Evolutionary conservation across 2,329 filamentous ascomycete genomes (phyloP).

Genomic region (Aspergillus sp.): DNA sequence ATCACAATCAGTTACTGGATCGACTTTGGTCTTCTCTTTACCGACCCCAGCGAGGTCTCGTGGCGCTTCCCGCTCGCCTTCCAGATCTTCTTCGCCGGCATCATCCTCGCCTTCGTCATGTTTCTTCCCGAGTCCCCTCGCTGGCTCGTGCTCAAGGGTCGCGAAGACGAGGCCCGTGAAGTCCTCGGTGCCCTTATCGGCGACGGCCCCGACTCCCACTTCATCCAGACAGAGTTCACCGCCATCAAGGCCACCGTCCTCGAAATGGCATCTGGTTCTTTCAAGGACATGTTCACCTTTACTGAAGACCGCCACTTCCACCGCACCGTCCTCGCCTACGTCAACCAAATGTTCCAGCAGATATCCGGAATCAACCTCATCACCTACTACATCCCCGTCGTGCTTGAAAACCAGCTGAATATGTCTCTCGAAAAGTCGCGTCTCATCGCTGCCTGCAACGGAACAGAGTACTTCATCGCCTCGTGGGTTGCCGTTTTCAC

Average conservation of each 20-base stretch:
- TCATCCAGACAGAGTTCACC: slow-evolving; percentile 48
- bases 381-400: slow-evolving; percentile 47
- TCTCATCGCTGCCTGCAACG: slow-evolving; percentile 55
- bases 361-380: slow-evolving; percentile 48
- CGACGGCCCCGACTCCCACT: slow-evolving; percentile 46
- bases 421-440: slow-evolving; percentile 43
- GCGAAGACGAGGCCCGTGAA: slow-evolving; percentile 51
- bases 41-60: slow-evolving; percentile 48
- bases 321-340: slow-evolving; percentile 55
- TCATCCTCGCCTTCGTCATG: slow-evolving; percentile 51
- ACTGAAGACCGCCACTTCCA: slow-evolving; percentile 57
- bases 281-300: slow-evolving; percentile 61
- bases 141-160: slow-evolving; percentile 58
- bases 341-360: slow-evolving; percentile 59
- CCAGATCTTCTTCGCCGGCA: slow-evolving; percentile 56
- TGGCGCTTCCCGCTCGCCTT: slow-evolving; percentile 60
- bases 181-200: slow-evolving; percentile 51
- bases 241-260: slow-evolving; percentile 56
- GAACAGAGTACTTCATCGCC: slow-evolving; percentile 55
- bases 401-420: slow-evolving; percentile 45
- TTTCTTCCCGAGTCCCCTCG: slow-evolving; percentile 58
- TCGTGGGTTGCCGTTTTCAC: slow-evolving; percentile 52
- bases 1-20: slow-evolving; percentile 54
- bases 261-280: slow-evolving; percentile 51
- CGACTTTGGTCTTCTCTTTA: slow-evolving; percentile 54